These are phyloP conservation scores for Nicotiana obtusifolia DNA, from an alignment of 257 asterid genomes.

Conservation along the genomic window DNA sequence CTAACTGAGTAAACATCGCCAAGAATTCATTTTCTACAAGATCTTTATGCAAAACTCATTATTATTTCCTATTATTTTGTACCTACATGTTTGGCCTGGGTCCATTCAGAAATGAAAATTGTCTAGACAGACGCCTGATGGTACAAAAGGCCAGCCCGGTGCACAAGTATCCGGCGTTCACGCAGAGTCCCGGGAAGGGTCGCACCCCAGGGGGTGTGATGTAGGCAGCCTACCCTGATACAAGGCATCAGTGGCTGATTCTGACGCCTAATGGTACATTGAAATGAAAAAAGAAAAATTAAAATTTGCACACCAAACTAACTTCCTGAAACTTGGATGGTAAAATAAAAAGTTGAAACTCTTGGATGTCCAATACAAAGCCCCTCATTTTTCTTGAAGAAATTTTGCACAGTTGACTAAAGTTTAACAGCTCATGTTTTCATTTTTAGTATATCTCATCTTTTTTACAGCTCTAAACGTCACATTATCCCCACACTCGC, in stretches of 20 bases:
- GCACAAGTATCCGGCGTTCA: too few relatives aligned
- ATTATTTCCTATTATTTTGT: background rate
- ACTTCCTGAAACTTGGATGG: background rate
- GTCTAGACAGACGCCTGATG: background rate
- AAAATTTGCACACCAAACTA: background rate
- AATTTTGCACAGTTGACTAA: background rate
- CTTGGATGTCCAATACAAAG: background rate
- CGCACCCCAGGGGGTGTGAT: too few relatives aligned
- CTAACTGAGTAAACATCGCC: background rate
- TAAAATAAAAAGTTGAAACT: constrained; percentile 1
- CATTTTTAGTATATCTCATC: background rate
- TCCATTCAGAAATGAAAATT: background rate
- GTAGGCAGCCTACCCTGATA: too few relatives aligned
- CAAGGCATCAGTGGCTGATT: too few relatives aligned
- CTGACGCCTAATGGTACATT: background rate
- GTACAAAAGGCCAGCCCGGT: background rate
- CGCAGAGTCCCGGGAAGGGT: too few relatives aligned
- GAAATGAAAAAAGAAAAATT: background rate
- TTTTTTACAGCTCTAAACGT: background rate
- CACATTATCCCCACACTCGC: background rate
- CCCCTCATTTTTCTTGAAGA: background rate
- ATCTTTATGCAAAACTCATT: background rate
- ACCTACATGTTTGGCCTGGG: background rate
- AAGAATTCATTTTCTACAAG: background rate
- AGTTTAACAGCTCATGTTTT: background rate